Percentiles rank a stretch among this genome's conserved stretches.
Evolutionary conservation across 2,329 filamentous ascomycete genomes (phyloP).

Genomic region (Aspergillus awamori): DNA sequence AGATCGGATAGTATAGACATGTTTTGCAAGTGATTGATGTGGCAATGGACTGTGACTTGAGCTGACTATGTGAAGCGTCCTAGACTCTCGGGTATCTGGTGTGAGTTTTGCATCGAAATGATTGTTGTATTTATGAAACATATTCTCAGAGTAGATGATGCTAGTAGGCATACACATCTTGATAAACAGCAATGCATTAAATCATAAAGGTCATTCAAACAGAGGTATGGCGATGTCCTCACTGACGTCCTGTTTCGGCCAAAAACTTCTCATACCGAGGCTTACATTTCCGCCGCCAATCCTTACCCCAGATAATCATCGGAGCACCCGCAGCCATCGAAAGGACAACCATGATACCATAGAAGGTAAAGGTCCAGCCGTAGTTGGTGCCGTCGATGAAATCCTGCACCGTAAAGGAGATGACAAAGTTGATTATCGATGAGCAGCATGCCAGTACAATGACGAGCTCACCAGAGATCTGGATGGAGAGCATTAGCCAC

Average conservation of each 20-base stretch:
- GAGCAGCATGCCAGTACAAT: slow-evolving; percentile 43
- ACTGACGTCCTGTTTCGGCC: slow-evolving; percentile 21
- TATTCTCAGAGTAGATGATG: no score
- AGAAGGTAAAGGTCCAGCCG: slow-evolving; percentile 40
- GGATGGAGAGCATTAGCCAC: not conserved
- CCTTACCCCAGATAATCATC: slow-evolving; percentile 38
- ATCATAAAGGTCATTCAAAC: not conserved
- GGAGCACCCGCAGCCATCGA: slow-evolving; percentile 31
- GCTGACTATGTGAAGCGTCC: no score
- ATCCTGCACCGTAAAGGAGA: slow-evolving; percentile 44
- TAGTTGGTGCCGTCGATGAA: slow-evolving; percentile 43
- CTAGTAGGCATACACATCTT: not conserved
- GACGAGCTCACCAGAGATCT: slow-evolving; percentile 44
- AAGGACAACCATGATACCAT: slow-evolving; percentile 34
- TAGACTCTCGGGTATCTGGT: no score
- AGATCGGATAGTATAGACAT: no score
- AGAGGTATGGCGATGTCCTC: not conserved
- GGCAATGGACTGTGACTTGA: no score
- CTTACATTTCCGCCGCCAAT: slow-evolving; percentile 34
- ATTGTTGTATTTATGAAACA: no score
- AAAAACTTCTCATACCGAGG: slow-evolving; percentile 31
- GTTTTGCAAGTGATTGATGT: no score
- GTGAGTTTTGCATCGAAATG: no score
- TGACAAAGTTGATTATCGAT: slow-evolving; percentile 38
- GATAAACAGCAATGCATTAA: not conserved